Percentiles rank a stretch among this genome's conserved stretches.
Evolutionary conservation across 257 asterid species (phyloP).

Genomic region (Penstemon davidsonii): DNA sequence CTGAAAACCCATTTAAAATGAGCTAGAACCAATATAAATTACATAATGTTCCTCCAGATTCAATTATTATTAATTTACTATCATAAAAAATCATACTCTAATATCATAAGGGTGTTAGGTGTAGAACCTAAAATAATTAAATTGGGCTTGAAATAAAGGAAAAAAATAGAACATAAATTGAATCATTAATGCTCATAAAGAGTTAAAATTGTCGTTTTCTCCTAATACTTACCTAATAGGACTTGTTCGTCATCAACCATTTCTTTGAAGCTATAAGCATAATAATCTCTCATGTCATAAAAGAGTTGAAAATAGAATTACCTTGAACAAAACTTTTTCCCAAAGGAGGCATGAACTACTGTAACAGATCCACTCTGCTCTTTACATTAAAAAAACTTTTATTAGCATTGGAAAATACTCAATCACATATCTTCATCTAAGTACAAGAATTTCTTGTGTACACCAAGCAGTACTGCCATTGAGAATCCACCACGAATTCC

Average conservation of each 20-base stretch:
- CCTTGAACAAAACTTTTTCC: conserved; percentile 27
- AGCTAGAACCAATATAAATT: too few relatives aligned
- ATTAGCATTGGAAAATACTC: conserved; percentile 22
- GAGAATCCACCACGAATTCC: conserved; percentile 11
- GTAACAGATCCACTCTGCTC: conserved; percentile 33
- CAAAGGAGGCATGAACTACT: conserved; percentile 6
- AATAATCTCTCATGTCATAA: conserved; percentile 11
- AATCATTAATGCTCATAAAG: too few relatives aligned
- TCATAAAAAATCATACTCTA: too few relatives aligned
- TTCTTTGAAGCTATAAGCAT: not conserved
- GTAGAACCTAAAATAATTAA: too few relatives aligned
- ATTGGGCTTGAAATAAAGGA: too few relatives aligned
- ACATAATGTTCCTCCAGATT: too few relatives aligned
- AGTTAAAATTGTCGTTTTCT: too few relatives aligned
- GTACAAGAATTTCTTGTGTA: conserved; percentile 36
- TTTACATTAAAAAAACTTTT: conserved; percentile 35
- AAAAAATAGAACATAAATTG: too few relatives aligned
- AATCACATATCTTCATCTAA: conserved; percentile 30
- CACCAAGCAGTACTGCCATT: conserved; percentile 29
- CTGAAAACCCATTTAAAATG: too few relatives aligned
- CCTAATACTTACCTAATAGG: too few relatives aligned
- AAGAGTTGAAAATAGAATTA: conserved; percentile 20
- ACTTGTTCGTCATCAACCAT: not conserved
- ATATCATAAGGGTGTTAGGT: too few relatives aligned
- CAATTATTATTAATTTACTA: too few relatives aligned